These are phyloP conservation scores for Fomitopsis palustris DNA, from an alignment of 1,284 basidiomycete genomes.

Conservation along the genomic window DNA sequence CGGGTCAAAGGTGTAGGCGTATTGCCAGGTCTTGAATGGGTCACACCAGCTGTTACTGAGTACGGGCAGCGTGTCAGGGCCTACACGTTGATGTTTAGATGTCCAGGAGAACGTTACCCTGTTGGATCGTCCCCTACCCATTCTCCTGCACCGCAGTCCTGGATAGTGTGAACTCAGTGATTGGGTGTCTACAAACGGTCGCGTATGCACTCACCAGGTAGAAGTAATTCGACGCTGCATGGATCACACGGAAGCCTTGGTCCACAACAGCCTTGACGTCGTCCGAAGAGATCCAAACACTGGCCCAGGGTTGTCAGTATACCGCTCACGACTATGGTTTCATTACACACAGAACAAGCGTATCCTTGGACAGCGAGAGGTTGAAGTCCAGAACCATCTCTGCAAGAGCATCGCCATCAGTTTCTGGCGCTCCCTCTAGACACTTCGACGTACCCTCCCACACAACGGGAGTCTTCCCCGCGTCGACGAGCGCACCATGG, in stretches of 20 bases:
- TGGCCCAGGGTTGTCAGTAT: constrained; percentile 17
- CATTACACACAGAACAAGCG: constrained; percentile 59
- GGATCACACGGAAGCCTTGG: constrained; percentile 47
- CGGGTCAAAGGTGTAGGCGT: constrained; percentile 74
- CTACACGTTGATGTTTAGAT: not conserved
- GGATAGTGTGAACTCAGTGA: not conserved
- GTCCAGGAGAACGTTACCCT: constrained; percentile 27
- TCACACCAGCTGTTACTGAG: constrained; percentile 58
- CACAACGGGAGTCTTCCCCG: constrained; percentile 60
- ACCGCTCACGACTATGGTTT: not conserved
- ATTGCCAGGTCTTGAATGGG: constrained; percentile 77
- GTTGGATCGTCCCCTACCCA: constrained; percentile 66
- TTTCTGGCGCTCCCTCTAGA: not conserved
- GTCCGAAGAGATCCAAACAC: constrained; percentile 53
- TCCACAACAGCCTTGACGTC: constrained; percentile 43
- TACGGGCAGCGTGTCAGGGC: constrained; percentile 18
- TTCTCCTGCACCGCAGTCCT: constrained; percentile 78
- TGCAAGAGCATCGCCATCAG: not conserved
- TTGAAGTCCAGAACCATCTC: constrained; percentile 71
- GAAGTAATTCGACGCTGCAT: constrained; percentile 55
- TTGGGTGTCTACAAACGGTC: not conserved
- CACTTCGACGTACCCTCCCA: constrained; percentile 46
- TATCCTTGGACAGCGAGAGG: constrained; percentile 59
- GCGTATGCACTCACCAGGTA: constrained; percentile 45
- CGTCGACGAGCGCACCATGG: constrained; percentile 40